Evolutionary conservation across 306 rosid genomes (phyloP).

Genomic region (Gynostemma pentaphyllum): DNA sequence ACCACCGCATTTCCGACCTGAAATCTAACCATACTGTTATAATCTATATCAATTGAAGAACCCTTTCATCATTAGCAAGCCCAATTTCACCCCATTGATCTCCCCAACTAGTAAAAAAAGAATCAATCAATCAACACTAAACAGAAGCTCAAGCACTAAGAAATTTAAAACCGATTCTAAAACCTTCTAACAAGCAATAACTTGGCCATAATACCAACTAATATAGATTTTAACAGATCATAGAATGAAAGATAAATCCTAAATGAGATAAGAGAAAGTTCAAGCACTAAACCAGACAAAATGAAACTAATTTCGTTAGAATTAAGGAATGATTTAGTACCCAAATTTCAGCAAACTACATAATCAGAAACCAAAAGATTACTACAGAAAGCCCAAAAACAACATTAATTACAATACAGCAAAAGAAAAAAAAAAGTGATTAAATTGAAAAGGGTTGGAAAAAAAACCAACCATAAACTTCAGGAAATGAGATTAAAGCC

Average conservation of each 20-base stretch:
- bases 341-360: too few relatives aligned
- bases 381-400: not conserved
- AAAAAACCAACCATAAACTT: too few relatives aligned
- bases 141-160: not conserved
- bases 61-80: not conserved
- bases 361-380: not conserved
- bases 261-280: not conserved
- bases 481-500: too few relatives aligned
- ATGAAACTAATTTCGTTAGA: not conserved
- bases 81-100: not conserved
- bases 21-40: not conserved
- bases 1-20: not conserved
- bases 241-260: too few relatives aligned
- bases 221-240: not conserved
- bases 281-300: not conserved
- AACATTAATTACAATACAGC: not conserved
- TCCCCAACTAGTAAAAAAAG: not conserved
- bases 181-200: not conserved
- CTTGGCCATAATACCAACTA: not conserved
- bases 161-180: not conserved
- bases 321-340: too few relatives aligned
- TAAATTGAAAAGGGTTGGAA: not conserved
- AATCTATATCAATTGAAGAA: not conserved
- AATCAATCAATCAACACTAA: not conserved
- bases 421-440: not conserved